Evolutionary conservation across 495 filamentous ascomycete genomes (phyloP), one percentile per base, ranked within the genome.

Genomic region (Neurospora sp.): DNA sequence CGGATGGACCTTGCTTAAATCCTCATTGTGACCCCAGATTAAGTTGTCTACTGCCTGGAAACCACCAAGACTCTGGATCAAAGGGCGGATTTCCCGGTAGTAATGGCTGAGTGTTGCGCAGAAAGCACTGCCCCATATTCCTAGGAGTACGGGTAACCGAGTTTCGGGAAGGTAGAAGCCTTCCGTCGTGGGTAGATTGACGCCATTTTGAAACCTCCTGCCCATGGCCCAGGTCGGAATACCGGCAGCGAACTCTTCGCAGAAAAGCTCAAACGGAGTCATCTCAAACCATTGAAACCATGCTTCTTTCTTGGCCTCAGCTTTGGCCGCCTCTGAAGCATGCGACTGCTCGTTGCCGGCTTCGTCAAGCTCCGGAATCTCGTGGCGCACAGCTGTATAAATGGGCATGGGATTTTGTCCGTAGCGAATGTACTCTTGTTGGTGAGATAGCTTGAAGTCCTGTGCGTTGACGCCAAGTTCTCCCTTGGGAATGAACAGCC

Each of bases 221-320:
- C 96, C 96, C 72, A 99, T 82, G 9, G 93, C 92, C 94, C 94
- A 99, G 0, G 92, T 97, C 0, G 96, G 96, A 73, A 99, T 98
- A 14, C 96, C 94, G 20, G 95, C 95, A 69, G 81, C 79, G 61
- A 87, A 90, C 74, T 98, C 96, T 79, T 99, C 96, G 78, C 93
- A 97, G 81, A 94, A 98, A 76, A 99, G 90, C 81, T 99, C 96
- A 75, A 97, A 99, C 0, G 96, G 96, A 0, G 93, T 97, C 72
- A 94, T 89, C 75, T 99, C 96, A 75, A 97, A 98, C 96, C 96
- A 99, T 77, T 99, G 95, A 75, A 99, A 99, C 93, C 94, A 99
- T 3, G 92, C 86, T 78, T 96, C 89, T 70, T 85, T 87, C 75
- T 88, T 89, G 3, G 93, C 90, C 69, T 88, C 86, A 71, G 87